These are phyloP conservation scores for Aspergillus novoparasiticus DNA, from an alignment of 2,329 filamentous ascomycete species.

Conservation along the genomic window DNA sequence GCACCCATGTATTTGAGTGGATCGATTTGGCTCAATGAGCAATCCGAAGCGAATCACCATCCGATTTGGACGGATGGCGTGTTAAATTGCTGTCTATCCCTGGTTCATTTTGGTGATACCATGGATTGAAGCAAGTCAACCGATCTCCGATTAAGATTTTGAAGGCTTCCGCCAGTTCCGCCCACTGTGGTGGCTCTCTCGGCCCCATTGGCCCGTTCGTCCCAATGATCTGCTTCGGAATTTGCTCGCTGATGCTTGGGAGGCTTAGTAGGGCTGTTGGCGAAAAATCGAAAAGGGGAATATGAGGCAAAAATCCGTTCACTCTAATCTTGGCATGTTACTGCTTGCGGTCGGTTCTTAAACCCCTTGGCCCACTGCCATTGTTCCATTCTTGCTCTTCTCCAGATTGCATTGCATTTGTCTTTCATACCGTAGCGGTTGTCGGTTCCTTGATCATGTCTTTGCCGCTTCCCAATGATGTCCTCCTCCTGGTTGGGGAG, in stretches of 20 bases:
- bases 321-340: not conserved
- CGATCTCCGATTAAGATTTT: constrained; percentile 15
- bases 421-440: constrained; percentile 1
- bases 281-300: not conserved
- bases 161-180: constrained; percentile 17
- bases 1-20: not conserved
- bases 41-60: not conserved
- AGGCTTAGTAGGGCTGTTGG: constrained; percentile 7
- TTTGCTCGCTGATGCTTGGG: constrained; percentile 2
- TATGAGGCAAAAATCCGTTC: constrained; percentile 2
- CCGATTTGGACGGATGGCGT: not conserved
- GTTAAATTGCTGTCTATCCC: not conserved
- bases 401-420: constrained; percentile 8
- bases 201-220: constrained; percentile 11
- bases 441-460: constrained; percentile 22
- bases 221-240: constrained; percentile 11
- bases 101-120: not conserved
- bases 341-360: constrained; percentile 5
- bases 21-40: not conserved
- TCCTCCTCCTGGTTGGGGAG: constrained; percentile 33
- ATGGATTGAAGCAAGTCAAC: constrained; percentile 14
- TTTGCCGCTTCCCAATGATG: constrained; percentile 29
- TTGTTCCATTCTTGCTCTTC: not conserved
- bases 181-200: constrained; percentile 6
- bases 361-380: not conserved